Percentiles rank a stretch among this genome's conserved stretches.
Conservation (phyloP, 2,329 filamentous ascomycete species). For the Polychaeton citri region DNA sequence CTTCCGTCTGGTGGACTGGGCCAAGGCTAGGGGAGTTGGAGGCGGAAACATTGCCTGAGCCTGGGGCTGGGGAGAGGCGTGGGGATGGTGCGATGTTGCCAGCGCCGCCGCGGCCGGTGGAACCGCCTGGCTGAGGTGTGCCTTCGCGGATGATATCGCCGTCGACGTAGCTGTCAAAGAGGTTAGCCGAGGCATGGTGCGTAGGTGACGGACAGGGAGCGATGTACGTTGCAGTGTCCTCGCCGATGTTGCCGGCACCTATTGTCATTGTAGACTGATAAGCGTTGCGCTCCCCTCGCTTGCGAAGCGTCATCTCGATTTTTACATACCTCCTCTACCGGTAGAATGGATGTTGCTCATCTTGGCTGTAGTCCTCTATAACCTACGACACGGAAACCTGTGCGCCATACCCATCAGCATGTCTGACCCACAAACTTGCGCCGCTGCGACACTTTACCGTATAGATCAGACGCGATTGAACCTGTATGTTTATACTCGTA, state of each 20-base stretch:
- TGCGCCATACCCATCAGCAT: too few species aligned
- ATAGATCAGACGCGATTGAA: too few species aligned
- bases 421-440: too few species aligned
- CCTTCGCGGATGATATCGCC: constrained; percentile 35
- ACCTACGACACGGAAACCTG: too few species aligned
- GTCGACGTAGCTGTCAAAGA: constrained; percentile 23
- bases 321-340: constrained; percentile 41
- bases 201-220: constrained; percentile 1
- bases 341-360: constrained; percentile 38
- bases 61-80: constrained; percentile 11
- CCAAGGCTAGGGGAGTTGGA: too few species aligned
- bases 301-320: too few species aligned
- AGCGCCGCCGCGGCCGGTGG: constrained; percentile 23
- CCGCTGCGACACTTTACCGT: too few species aligned
- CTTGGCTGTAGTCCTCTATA: too few species aligned
- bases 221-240: constrained; percentile 26
- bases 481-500: too few species aligned
- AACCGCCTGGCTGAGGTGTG: constrained; percentile 23
- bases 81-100: constrained; percentile 28
- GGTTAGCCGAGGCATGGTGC: too few species aligned
- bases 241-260: constrained; percentile 47
- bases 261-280: too few species aligned
- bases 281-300: too few species aligned
- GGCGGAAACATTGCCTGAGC: constrained; percentile 2
- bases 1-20: constrained; percentile 20